Base-by-base conservation (phyloP, 2,329 filamentous ascomycete genomes). In the Trichoderma asperellum region DNA sequence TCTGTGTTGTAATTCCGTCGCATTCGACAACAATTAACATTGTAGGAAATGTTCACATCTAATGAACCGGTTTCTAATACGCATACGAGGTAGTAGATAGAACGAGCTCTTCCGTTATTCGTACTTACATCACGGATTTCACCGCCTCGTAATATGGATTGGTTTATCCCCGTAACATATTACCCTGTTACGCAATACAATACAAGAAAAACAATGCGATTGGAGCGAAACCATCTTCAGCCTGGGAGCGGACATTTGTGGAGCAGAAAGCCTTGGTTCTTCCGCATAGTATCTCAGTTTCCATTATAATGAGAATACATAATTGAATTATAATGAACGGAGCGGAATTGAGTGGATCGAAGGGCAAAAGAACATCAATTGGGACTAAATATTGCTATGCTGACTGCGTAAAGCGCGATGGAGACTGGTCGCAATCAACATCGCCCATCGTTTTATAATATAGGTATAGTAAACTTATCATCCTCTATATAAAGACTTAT, bases 111-210 rank as follows among this genome's bases (percentile, higher is more conserved):
- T 14, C 37, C 16, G 5, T 40, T 18, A 6, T 16, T 40, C 37
- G 37, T 40, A 40, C 37, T 40, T 16, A 16, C 37, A 40, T 40
- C 5, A 40, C 24, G 27, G n/a, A 12, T 56, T 21, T 83, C n/a
- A 97, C 95, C 70, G 85, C 98, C 76, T 92, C 89, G 57, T 98
- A 98, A 82, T 95, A 91, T 78, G 93, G 2, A 40, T 18, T 40
- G 37, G 16, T 24, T 8, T 6, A 16, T 40, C 5, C 14, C 37
- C 16, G 37, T 7, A 40, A 18, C 16, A 40, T 14, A 40, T 7
- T 14, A 5, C 16, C 16, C 8, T 7, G 37, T 40, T 40, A 40
- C 1, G 18, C 16, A 40, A 40, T 2, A 40, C 16, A 40, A 18
- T 40, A 40, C 1, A 40, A 40, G 6, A 40, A 6, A 18, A 5